These are phyloP conservation scores for Scutellaria minor DNA, from an alignment of 257 asterid species.

Conservation along the genomic window DNA sequence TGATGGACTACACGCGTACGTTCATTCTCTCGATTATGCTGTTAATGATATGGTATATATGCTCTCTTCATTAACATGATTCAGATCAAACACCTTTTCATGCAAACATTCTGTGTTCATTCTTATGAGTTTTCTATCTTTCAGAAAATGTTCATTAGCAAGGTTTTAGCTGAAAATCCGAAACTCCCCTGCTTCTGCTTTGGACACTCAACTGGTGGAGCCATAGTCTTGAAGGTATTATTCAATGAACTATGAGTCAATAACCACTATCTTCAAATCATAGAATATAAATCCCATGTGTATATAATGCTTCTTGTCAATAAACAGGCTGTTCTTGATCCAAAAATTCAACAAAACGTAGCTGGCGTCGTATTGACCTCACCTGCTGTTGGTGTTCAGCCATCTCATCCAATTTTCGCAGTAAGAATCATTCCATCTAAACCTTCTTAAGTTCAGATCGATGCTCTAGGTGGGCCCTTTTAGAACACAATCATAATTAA, in stretches of 20 bases:
- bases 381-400: slow-evolving; percentile 94
- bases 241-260: background rate
- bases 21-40: slow-evolving; percentile 80
- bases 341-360: slow-evolving; percentile 58
- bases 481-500: background rate
- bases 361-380: slow-evolving; percentile 83
- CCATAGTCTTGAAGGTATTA: slow-evolving; percentile 82
- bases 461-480: background rate
- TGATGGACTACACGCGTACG: slow-evolving; percentile 91
- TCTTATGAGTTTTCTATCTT: background rate
- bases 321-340: slow-evolving; percentile 76
- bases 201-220: slow-evolving; percentile 97
- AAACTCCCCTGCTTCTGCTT: slow-evolving; percentile 79
- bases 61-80: background rate
- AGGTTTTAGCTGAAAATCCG: slow-evolving; percentile 70
- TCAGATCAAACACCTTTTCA: background rate
- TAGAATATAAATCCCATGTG: background rate
- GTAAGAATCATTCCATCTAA: slow-evolving; percentile 44
- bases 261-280: background rate
- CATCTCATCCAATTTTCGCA: slow-evolving; percentile 78
- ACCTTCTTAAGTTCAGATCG: background rate
- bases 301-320: background rate
- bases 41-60: slow-evolving; percentile 66
- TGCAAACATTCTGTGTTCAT: slow-evolving; percentile 20
- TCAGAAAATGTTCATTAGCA: slow-evolving; percentile 66